Evolutionary conservation across 139 green algal genomes (phyloP).

Genomic region (Pseudopediastrum boryanum): DNA sequence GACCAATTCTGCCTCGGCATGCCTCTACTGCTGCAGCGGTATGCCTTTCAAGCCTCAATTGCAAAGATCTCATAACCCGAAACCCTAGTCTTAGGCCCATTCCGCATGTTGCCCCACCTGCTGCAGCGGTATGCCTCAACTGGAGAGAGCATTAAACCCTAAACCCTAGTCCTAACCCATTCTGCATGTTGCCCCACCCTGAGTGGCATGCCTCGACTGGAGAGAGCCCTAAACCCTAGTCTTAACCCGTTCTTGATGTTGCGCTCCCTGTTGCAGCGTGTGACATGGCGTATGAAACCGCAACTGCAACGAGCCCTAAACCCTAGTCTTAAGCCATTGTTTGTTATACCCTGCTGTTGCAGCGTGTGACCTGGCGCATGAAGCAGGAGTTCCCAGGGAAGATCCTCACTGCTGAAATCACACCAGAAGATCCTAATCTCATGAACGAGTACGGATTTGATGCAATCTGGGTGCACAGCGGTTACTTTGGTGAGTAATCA

Average conservation of each 20-base stretch:
- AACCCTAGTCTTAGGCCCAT: no score
- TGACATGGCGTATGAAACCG: constrained; percentile 52
- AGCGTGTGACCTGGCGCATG: constrained; percentile 57
- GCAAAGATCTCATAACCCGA: no score
- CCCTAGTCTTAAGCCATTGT: neutral
- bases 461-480: constrained; percentile 57
- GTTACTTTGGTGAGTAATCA: neutral
- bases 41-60: no score
- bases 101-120: no score
- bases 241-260: neutral
- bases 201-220: neutral
- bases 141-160: no score
- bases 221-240: no score
- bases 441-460: constrained; percentile 61
- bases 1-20: no score
- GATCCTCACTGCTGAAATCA: constrained; percentile 71
- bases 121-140: no score
- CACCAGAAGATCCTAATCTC: constrained; percentile 56
- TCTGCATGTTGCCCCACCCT: no score
- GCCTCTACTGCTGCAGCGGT: no score
- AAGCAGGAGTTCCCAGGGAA: constrained; percentile 53
- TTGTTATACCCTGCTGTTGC: constrained; percentile 4
- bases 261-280: constrained; percentile 30
- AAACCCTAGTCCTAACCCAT: no score
- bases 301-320: constrained; percentile 37